Evolutionary conservation across 768 basidiomycete genomes (phyloP), one percentile per base, ranked within the genome.

Genomic region (Aureoboletus auriporus): DNA sequence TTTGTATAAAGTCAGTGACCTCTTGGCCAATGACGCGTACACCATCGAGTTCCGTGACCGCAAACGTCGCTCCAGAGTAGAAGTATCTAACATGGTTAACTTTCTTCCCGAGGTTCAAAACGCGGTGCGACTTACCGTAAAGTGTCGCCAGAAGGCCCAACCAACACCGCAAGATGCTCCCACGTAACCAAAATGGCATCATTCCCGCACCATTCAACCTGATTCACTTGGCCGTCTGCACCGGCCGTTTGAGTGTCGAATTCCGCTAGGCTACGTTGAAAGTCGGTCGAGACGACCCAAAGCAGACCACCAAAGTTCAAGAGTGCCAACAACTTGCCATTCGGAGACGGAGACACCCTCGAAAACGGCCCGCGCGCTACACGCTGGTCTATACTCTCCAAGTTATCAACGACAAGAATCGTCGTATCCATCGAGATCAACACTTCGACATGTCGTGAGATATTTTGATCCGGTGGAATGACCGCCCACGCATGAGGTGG

Each of bases 221-320:
- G 85, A 31, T 74, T 73, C 3, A 89, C 75, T 4, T 73, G 65
- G 2, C 83, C 86, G 16, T 81, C 75, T 0, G 76, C 79, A 6
- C 74, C 79, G 28, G 79, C 75, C 26, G 70, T 73, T 8, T 65
- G 73, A 2, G 88, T 87, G 48, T 93, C 82, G 55, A 90, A 93
- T 62, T 96, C 94, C 4, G 91, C 89, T 56, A 95, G 76, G 58
- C 78, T 89, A 36, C 90, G 79, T 54, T 89, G 85, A 62, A 98
- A 97, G 66, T 97, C 92, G 11, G 84, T 79, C 11, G 94, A 95
- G n/a, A 97, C 90, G 31, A 97, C 94, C 87, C 89, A 92, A 27
- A 97, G 78, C 5, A 79, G 70, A 6, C 84, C 84, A 10, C 75
- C 71, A 46, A 75, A 80, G 2, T 88, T 92, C 33, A 95, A 70